Conservation (phyloP, 192 early-diverging fungal species). For the Coemansia sp. region DNA sequence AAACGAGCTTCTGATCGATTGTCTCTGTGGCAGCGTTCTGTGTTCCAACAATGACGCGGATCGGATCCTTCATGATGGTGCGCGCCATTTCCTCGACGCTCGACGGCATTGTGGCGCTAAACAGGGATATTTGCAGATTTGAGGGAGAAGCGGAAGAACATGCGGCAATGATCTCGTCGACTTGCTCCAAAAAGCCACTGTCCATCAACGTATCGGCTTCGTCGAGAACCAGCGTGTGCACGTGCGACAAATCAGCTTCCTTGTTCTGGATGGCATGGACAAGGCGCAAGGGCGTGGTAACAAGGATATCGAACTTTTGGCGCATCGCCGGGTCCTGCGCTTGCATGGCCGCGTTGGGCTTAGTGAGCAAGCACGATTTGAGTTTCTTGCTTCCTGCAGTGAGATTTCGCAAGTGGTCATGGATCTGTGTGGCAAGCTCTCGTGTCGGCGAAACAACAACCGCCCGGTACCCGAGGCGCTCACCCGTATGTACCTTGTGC, state of each 20-base stretch:
- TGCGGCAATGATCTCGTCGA: slow-evolving; percentile 84
- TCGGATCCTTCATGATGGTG: slow-evolving; percentile 88
- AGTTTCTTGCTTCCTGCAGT: slow-evolving; percentile 71
- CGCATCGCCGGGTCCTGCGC: slow-evolving; percentile 65
- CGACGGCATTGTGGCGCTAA: slow-evolving; percentile 93
- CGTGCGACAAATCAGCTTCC: slow-evolving; percentile 75
- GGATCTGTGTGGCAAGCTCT: slow-evolving; percentile 90
- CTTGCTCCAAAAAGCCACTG: slow-evolving; percentile 83
- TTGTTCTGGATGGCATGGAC: slow-evolving; percentile 84
- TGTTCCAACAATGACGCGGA: slow-evolving; percentile 85
- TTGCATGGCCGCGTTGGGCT: slow-evolving; percentile 71
- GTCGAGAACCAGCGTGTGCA: slow-evolving; percentile 76
- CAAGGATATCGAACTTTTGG: slow-evolving; percentile 87
- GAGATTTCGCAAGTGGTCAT: slow-evolving; percentile 78
- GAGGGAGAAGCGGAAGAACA: slow-evolving; percentile 64
- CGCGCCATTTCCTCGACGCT: slow-evolving; percentile 89
- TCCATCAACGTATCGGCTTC: slow-evolving; percentile 86
- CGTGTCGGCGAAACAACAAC: slow-evolving; percentile 93
- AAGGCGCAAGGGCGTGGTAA: slow-evolving; percentile 91
- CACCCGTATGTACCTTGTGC: slow-evolving; percentile 77
- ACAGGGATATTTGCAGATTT: slow-evolving; percentile 79
- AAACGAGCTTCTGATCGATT: slow-evolving; percentile 87
- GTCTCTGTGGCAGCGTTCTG: slow-evolving; percentile 91
- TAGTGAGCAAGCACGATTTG: slow-evolving; percentile 82
- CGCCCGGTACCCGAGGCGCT: slow-evolving; percentile 84